A percentile compares a stretch with the other conserved stretches of the same genome.
Conservation (phyloP, 768 basidiomycete genomes). For the Serpula lacrymans region DNA sequence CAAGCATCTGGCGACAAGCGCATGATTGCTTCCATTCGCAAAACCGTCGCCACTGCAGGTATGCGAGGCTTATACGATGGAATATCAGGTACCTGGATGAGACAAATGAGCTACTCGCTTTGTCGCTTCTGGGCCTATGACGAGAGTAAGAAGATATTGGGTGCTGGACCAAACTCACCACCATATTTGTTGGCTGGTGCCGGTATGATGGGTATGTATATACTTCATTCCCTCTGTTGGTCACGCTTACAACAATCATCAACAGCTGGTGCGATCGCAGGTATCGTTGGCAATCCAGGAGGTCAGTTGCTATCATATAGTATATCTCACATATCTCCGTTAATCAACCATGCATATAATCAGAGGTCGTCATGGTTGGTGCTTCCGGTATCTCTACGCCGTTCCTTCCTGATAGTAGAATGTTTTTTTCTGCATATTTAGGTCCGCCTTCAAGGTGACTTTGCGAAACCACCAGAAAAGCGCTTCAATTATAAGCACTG, state of each 20-base stretch:
- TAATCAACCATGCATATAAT: not conserved
- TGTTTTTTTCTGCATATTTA: slow-evolving; percentile 16
- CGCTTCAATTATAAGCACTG: slow-evolving; percentile 89
- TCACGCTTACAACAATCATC: not conserved
- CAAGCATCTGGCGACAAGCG: slow-evolving; percentile 92
- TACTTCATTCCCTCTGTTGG: not conserved
- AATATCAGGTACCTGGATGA: slow-evolving; percentile 83
- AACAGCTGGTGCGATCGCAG: slow-evolving; percentile 80
- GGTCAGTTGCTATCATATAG: slow-evolving; percentile 37
- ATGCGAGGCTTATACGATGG: slow-evolving; percentile 74
- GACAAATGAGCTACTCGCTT: slow-evolving; percentile 91
- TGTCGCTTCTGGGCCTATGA: slow-evolving; percentile 95
- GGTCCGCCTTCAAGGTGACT: slow-evolving; percentile 87
- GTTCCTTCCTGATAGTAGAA: not conserved
- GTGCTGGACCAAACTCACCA: slow-evolving; percentile 62
- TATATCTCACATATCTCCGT: not conserved
- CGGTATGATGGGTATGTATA: slow-evolving; percentile 77
- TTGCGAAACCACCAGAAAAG: slow-evolving; percentile 84
- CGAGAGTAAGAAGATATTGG: slow-evolving; percentile 80
- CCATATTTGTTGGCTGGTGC: slow-evolving; percentile 80
- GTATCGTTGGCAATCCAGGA: slow-evolving; percentile 85
- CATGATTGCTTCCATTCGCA: slow-evolving; percentile 80
- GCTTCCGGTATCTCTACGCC: slow-evolving; percentile 12
- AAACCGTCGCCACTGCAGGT: slow-evolving; percentile 82
- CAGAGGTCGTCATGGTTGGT: slow-evolving; percentile 70